phyloP scores from a whole-genome alignment of 495 filamentous ascomycete genomes.

The Xylaria venustula region DNA sequence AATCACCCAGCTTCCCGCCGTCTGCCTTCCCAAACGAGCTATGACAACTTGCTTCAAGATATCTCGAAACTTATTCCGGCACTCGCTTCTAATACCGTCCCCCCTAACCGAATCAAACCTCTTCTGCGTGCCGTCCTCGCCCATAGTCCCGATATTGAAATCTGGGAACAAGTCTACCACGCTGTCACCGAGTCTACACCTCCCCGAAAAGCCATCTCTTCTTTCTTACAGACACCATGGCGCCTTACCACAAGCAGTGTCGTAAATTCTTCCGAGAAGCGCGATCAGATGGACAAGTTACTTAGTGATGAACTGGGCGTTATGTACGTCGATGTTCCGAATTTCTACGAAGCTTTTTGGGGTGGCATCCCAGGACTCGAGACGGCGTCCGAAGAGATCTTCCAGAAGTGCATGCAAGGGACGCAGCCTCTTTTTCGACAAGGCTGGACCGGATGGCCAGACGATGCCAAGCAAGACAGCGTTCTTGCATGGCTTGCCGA shows the following conservation, averaged over 20 bases:
- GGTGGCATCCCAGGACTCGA: conserved; percentile 29
- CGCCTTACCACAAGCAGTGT: conserved; percentile 39
- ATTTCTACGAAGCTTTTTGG: conserved; percentile 38
- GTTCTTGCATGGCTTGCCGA: conserved; percentile 37
- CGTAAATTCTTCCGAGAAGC: conserved; percentile 40
- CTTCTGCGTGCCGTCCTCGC: conserved; percentile 11
- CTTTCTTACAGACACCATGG: conserved; percentile 36
- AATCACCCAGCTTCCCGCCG: conserved; percentile 4
- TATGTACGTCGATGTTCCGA: conserved; percentile 34
- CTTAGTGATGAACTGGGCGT: conserved; percentile 36
- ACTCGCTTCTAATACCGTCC: background rate
- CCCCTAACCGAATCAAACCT: conserved; percentile 6
- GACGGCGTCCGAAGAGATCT: conserved; percentile 31
- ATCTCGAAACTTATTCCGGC: background rate
- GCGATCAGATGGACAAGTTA: conserved; percentile 36
- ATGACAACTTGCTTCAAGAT: background rate
- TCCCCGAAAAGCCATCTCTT: conserved; percentile 28
- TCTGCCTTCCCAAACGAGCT: background rate
- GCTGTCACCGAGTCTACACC: conserved; percentile 34
- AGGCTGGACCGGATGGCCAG: conserved; percentile 31
- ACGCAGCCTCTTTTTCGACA: conserved; percentile 26
- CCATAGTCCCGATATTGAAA: conserved; percentile 19
- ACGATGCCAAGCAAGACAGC: conserved; percentile 29
- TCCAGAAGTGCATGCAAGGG: conserved; percentile 36
- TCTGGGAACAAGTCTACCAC: conserved; percentile 33